phyloP scores from a whole-genome alignment of 306 rosid species.

The Dalbergia oliveri region DNA sequence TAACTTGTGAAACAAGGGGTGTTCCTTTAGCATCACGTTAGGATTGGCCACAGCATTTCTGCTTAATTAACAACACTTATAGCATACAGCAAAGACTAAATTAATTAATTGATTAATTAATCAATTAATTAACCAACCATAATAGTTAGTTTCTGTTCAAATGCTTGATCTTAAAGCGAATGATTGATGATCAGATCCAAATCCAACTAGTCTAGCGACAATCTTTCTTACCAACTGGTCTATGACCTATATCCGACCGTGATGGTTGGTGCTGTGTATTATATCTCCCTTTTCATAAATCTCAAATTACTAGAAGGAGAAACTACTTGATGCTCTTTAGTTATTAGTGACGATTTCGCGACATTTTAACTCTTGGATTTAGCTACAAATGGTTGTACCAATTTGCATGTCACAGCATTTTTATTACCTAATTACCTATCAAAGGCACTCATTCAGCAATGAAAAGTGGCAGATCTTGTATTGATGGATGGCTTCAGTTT shows the following conservation, averaged over 20 bases:
- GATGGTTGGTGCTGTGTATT: constrained; percentile 30
- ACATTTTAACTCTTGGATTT: constrained; percentile 42
- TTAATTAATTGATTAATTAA: constrained; percentile 13
- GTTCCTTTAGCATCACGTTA: constrained; percentile 37
- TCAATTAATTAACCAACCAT: neutral
- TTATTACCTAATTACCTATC: too few relatives aligned
- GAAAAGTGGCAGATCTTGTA: too few relatives aligned
- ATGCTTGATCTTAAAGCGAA: constrained; percentile 50
- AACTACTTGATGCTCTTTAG: constrained; percentile 1
- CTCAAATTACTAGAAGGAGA: constrained; percentile 22
- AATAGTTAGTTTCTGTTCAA: constrained; percentile 16
- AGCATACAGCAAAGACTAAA: constrained; percentile 2
- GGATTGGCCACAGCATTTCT: neutral
- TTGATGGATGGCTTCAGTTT: too few relatives aligned
- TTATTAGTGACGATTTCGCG: constrained; percentile 14
- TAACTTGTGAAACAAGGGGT: neutral
- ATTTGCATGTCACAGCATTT: too few relatives aligned
- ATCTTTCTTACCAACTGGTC: constrained; percentile 44
- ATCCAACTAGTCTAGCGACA: constrained; percentile 20
- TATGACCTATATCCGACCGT: neutral
- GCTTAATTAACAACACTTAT: constrained; percentile 19
- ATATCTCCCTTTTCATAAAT: constrained; percentile 33
- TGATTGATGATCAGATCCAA: constrained; percentile 21
- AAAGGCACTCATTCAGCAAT: too few relatives aligned
- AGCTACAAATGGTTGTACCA: neutral